Evolutionary conservation across 805 yeast genomes (phyloP).

Genomic region (Priceomyces haplophilus): DNA sequence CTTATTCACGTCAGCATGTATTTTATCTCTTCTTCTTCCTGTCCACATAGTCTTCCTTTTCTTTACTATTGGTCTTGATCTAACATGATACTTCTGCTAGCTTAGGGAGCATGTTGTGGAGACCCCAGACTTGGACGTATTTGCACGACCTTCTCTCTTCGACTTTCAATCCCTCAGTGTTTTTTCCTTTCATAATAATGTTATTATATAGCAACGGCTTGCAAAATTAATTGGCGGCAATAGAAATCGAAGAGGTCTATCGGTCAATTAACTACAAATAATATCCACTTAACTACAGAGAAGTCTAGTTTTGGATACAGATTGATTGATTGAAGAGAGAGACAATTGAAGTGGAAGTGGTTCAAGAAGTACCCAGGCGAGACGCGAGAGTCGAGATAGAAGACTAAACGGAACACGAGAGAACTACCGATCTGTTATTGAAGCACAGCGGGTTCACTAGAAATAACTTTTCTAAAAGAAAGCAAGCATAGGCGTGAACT

Average conservation of each 20-base stretch:
- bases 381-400: not conserved
- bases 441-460: not conserved
- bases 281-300: not conserved
- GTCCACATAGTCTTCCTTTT: not conserved
- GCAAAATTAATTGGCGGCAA: conserved; percentile 1
- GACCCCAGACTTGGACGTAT: conserved; percentile 1
- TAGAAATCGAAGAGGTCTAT: not conserved
- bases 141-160: conserved; percentile 4
- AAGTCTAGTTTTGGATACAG: not conserved
- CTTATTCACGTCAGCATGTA: not conserved
- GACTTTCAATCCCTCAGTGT: conserved; percentile 5
- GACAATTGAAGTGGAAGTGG: not conserved
- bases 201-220: conserved; percentile 2
- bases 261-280: not conserved
- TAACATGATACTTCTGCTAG: not conserved
- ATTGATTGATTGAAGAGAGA: conserved; percentile 4
- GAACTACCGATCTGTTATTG: not conserved
- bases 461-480: not conserved
- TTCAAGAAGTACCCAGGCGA: not conserved
- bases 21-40: not conserved
- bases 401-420: not conserved
- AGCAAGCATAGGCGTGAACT: not conserved
- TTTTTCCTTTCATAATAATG: conserved; percentile 3
- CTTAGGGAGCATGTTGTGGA: not conserved
- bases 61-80: not conserved